Percentiles rank a stretch among this genome's conserved stretches.
Conservation (phyloP, 345 rosid species). For the Streptanthus diversifolius region DNA sequence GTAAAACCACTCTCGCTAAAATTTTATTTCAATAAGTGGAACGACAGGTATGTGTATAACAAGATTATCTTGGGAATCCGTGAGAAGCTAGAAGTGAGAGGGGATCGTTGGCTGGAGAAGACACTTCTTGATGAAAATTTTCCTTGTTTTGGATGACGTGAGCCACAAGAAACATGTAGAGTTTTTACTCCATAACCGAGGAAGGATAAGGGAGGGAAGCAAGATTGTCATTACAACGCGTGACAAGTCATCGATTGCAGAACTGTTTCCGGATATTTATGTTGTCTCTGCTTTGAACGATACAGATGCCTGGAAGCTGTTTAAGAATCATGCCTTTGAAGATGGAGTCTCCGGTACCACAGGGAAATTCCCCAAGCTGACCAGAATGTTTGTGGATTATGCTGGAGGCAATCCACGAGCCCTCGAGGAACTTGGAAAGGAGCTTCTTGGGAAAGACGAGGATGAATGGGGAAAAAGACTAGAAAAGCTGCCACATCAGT, state of each 20-base stretch:
- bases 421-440: conserved; percentile 31
- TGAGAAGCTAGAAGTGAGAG: background rate
- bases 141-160: conserved; percentile 12
- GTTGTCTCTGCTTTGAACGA: background rate
- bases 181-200: background rate
- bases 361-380: background rate
- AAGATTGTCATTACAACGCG: conserved; percentile 13
- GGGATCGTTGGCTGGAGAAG: background rate
- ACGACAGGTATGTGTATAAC: background rate
- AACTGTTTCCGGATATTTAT: background rate
- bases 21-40: background rate
- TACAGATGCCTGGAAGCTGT: background rate
- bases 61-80: background rate
- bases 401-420: conserved; percentile 38
- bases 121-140: background rate
- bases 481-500: background rate
- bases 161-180: background rate
- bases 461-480: conserved; percentile 17
- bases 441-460: background rate
- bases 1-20: background rate
- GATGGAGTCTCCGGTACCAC: background rate
- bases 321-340: background rate
- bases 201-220: background rate
- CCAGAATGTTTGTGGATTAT: conserved; percentile 3
- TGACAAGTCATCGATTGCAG: conserved; percentile 4